These are phyloP conservation scores for Schizonepeta tenuifolia DNA, from an alignment of 257 asterid genomes.

Conservation along the genomic window DNA sequence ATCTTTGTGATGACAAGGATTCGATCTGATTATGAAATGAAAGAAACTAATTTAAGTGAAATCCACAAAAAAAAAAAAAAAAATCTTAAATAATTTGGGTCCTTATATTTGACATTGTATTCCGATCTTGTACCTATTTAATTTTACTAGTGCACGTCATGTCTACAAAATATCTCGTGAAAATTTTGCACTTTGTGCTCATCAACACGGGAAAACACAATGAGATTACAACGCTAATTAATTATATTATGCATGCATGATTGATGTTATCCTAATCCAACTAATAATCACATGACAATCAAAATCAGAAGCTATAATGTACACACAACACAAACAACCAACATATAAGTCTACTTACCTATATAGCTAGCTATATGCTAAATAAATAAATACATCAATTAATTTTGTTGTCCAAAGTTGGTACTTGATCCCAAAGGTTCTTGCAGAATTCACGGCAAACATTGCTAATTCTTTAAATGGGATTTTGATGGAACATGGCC, in stretches of 20 bases:
- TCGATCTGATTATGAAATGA: too few relatives aligned
- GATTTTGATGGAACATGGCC: slow-evolving; percentile 49
- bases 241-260: neutral
- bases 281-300: slow-evolving; percentile 23
- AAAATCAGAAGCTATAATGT: neutral
- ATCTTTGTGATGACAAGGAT: too few relatives aligned
- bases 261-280: neutral
- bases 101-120: too few relatives aligned
- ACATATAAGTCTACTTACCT: slow-evolving; percentile 9
- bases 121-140: too few relatives aligned
- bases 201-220: too few relatives aligned
- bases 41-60: too few relatives aligned
- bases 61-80: too few relatives aligned
- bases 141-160: too few relatives aligned
- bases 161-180: too few relatives aligned
- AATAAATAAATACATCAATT: neutral
- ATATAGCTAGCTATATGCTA: neutral
- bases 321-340: neutral
- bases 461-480: slow-evolving; percentile 31
- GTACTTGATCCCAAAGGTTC: slow-evolving; percentile 41
- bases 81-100: too few relatives aligned
- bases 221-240: too few relatives aligned
- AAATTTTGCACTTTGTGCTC: too few relatives aligned
- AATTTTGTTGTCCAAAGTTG: slow-evolving; percentile 19
- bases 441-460: slow-evolving; percentile 48